Percentiles rank a stretch among this genome's conserved stretches.
phyloP scores from a whole-genome alignment of 768 basidiomycete species.

The Hygrocybe punicea region DNA sequence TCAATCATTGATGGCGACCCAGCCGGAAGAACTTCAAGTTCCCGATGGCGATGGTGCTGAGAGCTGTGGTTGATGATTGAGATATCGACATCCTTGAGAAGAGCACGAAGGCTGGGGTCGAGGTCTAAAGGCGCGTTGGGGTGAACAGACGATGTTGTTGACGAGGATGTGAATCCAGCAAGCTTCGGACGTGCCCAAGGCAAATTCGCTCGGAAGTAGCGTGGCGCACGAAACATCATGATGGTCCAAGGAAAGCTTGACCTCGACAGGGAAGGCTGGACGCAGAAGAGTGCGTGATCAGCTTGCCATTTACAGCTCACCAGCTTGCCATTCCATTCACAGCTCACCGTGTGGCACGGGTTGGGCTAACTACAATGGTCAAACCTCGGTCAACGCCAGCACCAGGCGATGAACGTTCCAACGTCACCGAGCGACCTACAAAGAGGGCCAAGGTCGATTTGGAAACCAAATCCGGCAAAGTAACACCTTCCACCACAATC shows the following conservation, averaged over 20 bases:
- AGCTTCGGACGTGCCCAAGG: background rate
- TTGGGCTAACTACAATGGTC: background rate
- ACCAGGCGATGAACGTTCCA: background rate
- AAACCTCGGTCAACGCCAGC: slow-evolving; percentile 38
- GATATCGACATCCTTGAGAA: slow-evolving; percentile 67
- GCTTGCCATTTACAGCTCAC: background rate
- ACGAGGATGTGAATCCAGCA: slow-evolving; percentile 23
- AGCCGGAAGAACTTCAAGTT: slow-evolving; percentile 52
- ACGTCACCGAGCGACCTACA: slow-evolving; percentile 3
- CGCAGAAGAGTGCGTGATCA: no score
- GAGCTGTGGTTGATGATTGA: slow-evolving; percentile 47
- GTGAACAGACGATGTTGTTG: slow-evolving; percentile 29
- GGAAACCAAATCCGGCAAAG: slow-evolving; percentile 5
- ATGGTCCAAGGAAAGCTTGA: background rate
- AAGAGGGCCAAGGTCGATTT: slow-evolving; percentile 7
- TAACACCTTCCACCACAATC: background rate
- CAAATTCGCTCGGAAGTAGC: background rate
- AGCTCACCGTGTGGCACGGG: no score
- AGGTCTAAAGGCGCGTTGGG: slow-evolving; percentile 62
- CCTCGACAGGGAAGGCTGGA: no score
- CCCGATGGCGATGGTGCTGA: slow-evolving; percentile 33
- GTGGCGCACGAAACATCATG: slow-evolving; percentile 14
- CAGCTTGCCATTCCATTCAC: no score
- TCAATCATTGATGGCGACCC: slow-evolving; percentile 34
- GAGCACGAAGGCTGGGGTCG: slow-evolving; percentile 59